Percentiles rank a stretch among this genome's conserved stretches.
phyloP scores from a whole-genome alignment of 2,329 filamentous ascomycete species.

The Colletotrichum musicola region DNA sequence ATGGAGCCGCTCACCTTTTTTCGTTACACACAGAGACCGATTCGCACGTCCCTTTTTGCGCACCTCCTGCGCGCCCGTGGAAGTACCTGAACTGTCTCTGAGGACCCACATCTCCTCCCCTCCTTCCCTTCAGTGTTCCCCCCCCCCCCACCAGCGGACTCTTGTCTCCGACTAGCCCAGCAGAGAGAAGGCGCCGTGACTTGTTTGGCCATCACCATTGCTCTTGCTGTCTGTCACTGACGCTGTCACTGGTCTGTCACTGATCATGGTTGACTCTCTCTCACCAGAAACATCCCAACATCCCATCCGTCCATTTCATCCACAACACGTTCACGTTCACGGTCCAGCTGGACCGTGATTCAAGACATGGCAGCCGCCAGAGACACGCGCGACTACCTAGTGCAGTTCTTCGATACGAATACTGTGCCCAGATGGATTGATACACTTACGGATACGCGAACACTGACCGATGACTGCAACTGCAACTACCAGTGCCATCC shows the following conservation, averaged over 20 bases:
- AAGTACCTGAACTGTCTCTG: neutral
- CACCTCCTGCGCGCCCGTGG: neutral
- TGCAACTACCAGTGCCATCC: neutral
- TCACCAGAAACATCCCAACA: no score
- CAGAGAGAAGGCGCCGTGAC: neutral
- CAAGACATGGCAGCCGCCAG: no score
- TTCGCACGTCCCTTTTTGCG: conserved; percentile 6
- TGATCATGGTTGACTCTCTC: no score
- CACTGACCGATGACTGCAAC: neutral
- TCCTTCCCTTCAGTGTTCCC: neutral
- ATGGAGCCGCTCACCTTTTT: conserved; percentile 35
- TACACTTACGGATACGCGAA: neutral
- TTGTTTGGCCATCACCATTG: no score
- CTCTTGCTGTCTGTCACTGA: no score
- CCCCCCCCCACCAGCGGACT: no score
- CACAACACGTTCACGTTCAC: no score
- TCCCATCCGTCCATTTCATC: no score
- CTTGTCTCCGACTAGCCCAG: conserved; percentile 8
- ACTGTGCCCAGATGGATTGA: no score
- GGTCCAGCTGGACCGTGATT: neutral
- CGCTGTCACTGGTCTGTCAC: no score
- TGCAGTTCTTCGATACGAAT: no score
- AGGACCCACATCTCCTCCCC: neutral
- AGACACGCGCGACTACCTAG: no score
- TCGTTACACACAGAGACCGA: conserved; percentile 23